Conservation (phyloP, 345 rosid species). For the sweet orange (Citrus sinensis) region DVS_A1.0 CM039169.1:31738001-31738500, state of each 20-base stretch:
- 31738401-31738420: background rate
- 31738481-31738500: no score
- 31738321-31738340: accelerated
- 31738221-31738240: background rate
- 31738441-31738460: background rate
- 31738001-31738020: no score
- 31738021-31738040: no score
- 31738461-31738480: background rate
- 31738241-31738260: background rate
- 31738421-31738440: background rate
- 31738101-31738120: no score
- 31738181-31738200: background rate
- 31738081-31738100: no score
- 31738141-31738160: background rate
- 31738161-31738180: background rate
- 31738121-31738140: no score
- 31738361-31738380: constrained; percentile 11
- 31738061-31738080: no score
- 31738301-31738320: background rate
- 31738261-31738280: background rate
- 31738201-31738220: background rate
- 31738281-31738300: constrained; percentile 8
- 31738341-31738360: no score
- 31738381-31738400: background rate
- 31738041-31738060: no score